Evolutionary conservation across 441 rosid species (phyloP), one percentile per base, ranked within the genome.

Genomic region (Cnidoscolus chayamansa): DNA sequence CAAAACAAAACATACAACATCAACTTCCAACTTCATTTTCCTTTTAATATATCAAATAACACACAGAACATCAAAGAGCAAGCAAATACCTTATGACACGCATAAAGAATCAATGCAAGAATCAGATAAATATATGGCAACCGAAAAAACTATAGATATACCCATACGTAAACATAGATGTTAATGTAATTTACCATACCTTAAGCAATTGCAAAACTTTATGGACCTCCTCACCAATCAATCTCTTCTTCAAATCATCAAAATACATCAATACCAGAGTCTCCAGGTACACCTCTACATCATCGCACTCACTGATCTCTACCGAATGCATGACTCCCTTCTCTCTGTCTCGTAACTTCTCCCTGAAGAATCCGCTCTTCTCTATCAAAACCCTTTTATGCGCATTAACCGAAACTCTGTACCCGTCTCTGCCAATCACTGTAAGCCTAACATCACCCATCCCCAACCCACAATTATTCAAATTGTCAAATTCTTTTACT

Each of bases 281-380:
- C 87, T 94, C 97, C 50, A 94, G 89, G 77, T 92, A 94, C 47
- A 88, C 88, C 87, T 90, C 98, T 7, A 94, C 85, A 75, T 92
- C 97, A 80, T 90, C 97, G 74, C 94, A 89, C 76, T 94, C 97
- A 53, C 97, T 88, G n/a, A 94, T 92, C 91, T 94, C 98, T 75
- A 92, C 94, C 37, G 89, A 79, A 65, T 89, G 96, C 80, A 86
- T 81, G 40, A 90, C 79, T 32, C 90, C 97, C 76, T 81, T 84
- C 54, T 89, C 90, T 74, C 76, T 85, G 67, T 86, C 87, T 35
- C 77, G 82, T 82, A 94, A 79, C 80, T 86, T 86, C 79, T 86
- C 94, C 65, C 88, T 89, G 63, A 94, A 94, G 76, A 88, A 92
- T 54, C 91, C 82, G 69, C 97, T 94, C 71, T 85, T 94, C 61